phyloP scores from a whole-genome alignment of 2,329 filamentous ascomycete genomes.

The Trichoderma endophyticum region DNA sequence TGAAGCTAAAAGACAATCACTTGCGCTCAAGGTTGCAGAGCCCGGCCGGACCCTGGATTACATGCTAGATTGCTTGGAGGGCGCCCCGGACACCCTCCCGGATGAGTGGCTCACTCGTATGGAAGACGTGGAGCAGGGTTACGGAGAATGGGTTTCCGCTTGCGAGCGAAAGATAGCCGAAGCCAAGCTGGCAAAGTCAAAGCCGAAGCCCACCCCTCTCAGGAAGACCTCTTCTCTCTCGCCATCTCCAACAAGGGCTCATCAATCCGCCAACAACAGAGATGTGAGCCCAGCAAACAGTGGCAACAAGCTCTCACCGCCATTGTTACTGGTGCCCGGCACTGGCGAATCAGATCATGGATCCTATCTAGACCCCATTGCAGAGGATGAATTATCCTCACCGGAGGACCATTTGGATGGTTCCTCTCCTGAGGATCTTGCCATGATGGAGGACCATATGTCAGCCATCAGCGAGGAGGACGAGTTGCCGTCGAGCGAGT shows the following conservation, averaged over 20 bases:
- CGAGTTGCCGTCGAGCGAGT: slow-evolving; percentile 38
- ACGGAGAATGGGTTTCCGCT: slow-evolving; percentile 74
- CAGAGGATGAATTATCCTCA: slow-evolving; percentile 2
- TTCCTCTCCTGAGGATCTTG: slow-evolving; percentile 17
- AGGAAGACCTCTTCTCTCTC: slow-evolving; percentile 21
- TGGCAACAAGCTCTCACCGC: slow-evolving; percentile 6
- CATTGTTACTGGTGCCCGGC: neutral
- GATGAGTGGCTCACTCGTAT: slow-evolving; percentile 84
- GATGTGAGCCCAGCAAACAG: neutral
- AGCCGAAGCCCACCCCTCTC: neutral
- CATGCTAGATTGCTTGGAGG: slow-evolving; percentile 85
- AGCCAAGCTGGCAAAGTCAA: slow-evolving; percentile 49
- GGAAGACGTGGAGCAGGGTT: slow-evolving; percentile 73
- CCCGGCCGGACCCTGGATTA: slow-evolving; percentile 74
- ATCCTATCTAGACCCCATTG: slow-evolving; percentile 8
- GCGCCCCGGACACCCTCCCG: slow-evolving; percentile 76
- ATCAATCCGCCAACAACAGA: neutral
- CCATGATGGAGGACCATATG: slow-evolving; percentile 21
- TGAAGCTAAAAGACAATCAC: slow-evolving; percentile 56
- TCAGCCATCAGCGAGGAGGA: slow-evolving; percentile 24
- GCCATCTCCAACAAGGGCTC: slow-evolving; percentile 19
- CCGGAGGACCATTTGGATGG: neutral
- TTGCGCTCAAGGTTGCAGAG: slow-evolving; percentile 66
- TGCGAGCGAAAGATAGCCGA: slow-evolving; percentile 73
- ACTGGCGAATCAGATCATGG: slow-evolving; percentile 5